Evolutionary conservation across 495 filamentous ascomycete genomes (phyloP).

Genomic region (Jackrogersella minutella): DNA sequence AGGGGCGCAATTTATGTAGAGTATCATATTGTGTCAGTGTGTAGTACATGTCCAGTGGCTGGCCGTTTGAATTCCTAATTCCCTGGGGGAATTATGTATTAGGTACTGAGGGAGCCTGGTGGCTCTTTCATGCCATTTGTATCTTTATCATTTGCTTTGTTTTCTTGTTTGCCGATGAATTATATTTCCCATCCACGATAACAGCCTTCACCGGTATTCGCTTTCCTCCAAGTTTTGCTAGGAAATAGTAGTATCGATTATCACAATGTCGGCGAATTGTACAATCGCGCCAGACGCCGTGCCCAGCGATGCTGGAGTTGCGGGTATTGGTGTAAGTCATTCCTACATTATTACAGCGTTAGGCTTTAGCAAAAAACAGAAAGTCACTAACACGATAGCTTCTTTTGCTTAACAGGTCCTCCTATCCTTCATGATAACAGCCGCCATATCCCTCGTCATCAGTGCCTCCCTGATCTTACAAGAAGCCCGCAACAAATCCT

Average conservation of each 20-base stretch:
- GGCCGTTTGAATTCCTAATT: too few species aligned
- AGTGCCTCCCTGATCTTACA: constrained; percentile 58
- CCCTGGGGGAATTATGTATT: too few species aligned
- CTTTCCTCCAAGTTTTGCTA: background rate
- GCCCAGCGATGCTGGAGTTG: constrained; percentile 63
- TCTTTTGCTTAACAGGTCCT: constrained; percentile 52
- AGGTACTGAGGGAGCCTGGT: background rate
- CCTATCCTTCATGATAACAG: constrained; percentile 67
- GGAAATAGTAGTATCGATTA: background rate
- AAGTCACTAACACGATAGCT: background rate
- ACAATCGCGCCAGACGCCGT: constrained; percentile 51
- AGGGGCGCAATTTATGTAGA: background rate
- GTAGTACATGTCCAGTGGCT: too few species aligned
- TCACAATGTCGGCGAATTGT: constrained; percentile 52
- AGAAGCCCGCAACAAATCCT: constrained; percentile 44
- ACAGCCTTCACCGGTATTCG: background rate
- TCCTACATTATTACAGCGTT: background rate
- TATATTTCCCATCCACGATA: too few species aligned
- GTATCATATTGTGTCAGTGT: background rate
- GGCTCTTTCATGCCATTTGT: background rate
- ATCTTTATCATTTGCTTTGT: background rate
- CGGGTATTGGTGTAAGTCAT: constrained; percentile 62
- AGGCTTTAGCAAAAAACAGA: background rate
- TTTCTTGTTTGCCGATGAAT: background rate
- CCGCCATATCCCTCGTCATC: constrained; percentile 52